These are phyloP conservation scores for Schizosaccharomyces versatilis DNA, from an alignment of 1,139 yeast genomes.

Conservation along the genomic window DNA sequence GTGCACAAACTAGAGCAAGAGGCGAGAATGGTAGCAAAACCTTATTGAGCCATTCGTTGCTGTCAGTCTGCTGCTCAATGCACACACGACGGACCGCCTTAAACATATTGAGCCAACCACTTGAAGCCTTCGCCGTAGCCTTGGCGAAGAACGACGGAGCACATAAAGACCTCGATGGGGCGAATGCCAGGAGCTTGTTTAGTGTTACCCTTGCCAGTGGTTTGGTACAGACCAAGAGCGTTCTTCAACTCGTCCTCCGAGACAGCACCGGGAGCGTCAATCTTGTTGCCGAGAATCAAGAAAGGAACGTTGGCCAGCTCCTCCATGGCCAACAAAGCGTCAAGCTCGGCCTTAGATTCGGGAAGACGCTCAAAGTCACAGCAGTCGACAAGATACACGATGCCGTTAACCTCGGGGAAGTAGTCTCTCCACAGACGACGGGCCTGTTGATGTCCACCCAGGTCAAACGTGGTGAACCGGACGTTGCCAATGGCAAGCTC, in stretches of 20 bases:
- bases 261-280: constrained; percentile 82
- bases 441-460: constrained; percentile 97
- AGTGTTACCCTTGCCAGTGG: constrained; percentile 55
- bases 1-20: too few relatives aligned
- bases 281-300: constrained; percentile 84
- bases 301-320: constrained; percentile 80
- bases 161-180: constrained; percentile 93
- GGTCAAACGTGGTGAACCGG: constrained; percentile 88
- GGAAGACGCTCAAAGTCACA: constrained; percentile 91
- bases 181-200: constrained; percentile 45
- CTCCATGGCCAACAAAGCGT: constrained; percentile 74
- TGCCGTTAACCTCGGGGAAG: constrained; percentile 96
- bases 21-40: too few relatives aligned
- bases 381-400: constrained; percentile 87
- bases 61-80: not conserved
- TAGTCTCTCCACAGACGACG: constrained; percentile 98
- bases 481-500: constrained; percentile 92
- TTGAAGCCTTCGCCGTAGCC: constrained; percentile 83
- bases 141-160: constrained; percentile 70
- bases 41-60: too few relatives aligned
- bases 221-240: constrained; percentile 66
- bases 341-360: constrained; percentile 86
- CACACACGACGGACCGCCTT: not conserved
- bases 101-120: constrained; percentile 30
- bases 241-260: constrained; percentile 86